Evolutionary conservation across 2,329 filamentous ascomycete species (phyloP).

Genomic region (Trichoderma semiorbis): DNA sequence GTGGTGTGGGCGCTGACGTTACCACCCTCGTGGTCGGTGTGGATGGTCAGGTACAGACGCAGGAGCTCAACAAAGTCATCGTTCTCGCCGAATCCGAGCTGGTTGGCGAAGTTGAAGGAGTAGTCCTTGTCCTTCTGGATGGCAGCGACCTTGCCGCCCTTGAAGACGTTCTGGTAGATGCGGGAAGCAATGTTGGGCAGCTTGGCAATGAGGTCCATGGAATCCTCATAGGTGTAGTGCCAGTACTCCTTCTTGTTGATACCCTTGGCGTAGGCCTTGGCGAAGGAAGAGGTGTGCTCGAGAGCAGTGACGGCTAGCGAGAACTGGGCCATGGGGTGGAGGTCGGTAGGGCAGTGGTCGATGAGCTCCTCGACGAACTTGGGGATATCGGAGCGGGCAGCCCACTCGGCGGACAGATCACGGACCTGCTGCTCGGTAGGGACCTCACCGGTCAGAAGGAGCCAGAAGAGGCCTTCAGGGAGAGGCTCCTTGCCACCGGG

Average conservation of each 20-base stretch:
- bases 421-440: constrained; percentile 97
- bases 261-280: constrained; percentile 98
- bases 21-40: constrained; percentile 99
- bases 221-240: constrained; percentile 98
- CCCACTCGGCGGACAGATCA: constrained; percentile 97
- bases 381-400: constrained; percentile 91
- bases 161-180: constrained; percentile 99
- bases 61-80: constrained; percentile 96
- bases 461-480: constrained; percentile 99
- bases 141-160: constrained; percentile 95
- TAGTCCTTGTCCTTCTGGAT: constrained; percentile 99
- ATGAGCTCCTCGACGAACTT: constrained; percentile 99
- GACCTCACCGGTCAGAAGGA: constrained; percentile 96
- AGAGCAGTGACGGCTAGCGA: constrained; percentile 96
- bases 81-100: constrained; percentile 95
- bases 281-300: constrained; percentile 96
- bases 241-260: constrained; percentile 99
- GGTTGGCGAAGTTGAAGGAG: constrained; percentile 98
- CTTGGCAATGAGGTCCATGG: constrained; percentile 99
- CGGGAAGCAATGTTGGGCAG: constrained; percentile 94
- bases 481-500: constrained; percentile 95
- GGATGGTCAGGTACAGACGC: constrained; percentile 98
- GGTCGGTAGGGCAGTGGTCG: constrained; percentile 97
- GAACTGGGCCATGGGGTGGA: constrained; percentile 99
- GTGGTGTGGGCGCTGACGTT: constrained; percentile 99